These are phyloP conservation scores for Trichocomaceae sp. DNA, from an alignment of 2,329 filamentous ascomycete genomes.

Conservation along the genomic window DNA sequence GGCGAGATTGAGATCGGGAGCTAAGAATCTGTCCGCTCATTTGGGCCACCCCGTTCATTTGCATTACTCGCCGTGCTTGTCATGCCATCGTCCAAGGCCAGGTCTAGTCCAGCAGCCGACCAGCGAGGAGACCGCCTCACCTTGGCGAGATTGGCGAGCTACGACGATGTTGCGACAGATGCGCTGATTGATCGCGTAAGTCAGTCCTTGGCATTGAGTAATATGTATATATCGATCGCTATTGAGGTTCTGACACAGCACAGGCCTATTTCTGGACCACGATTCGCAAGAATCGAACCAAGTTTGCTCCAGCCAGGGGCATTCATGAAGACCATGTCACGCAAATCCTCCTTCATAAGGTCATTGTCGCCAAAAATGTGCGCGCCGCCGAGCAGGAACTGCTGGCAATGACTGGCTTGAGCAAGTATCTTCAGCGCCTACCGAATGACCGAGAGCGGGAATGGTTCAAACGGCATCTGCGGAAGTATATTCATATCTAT, in stretches of 20 bases:
- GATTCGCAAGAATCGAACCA: slow-evolving; percentile 86
- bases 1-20: background rate
- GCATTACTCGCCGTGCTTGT: background rate
- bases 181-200: slow-evolving; percentile 83
- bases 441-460: slow-evolving; percentile 72
- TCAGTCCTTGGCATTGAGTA: slow-evolving; percentile 36
- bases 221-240: background rate
- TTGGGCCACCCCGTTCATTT: background rate
- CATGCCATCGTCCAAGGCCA: slow-evolving; percentile 35
- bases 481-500: slow-evolving; percentile 89
- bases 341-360: slow-evolving; percentile 54
- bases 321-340: slow-evolving; percentile 61
- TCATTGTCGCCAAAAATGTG: slow-evolving; percentile 69
- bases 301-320: slow-evolving; percentile 77
- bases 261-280: slow-evolving; percentile 95
- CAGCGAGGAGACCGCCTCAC: slow-evolving; percentile 68
- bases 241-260: slow-evolving; percentile 7
- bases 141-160: slow-evolving; percentile 77
- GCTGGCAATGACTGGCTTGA: slow-evolving; percentile 65
- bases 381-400: slow-evolving; percentile 65
- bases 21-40: background rate
- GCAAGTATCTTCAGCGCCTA: slow-evolving; percentile 62
- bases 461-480: slow-evolving; percentile 77
- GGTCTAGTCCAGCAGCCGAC: slow-evolving; percentile 26
- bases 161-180: slow-evolving; percentile 95